Conservation (phyloP, 108 stramenopile species). For the Mayamaea pseudoterrestris region DNA sequence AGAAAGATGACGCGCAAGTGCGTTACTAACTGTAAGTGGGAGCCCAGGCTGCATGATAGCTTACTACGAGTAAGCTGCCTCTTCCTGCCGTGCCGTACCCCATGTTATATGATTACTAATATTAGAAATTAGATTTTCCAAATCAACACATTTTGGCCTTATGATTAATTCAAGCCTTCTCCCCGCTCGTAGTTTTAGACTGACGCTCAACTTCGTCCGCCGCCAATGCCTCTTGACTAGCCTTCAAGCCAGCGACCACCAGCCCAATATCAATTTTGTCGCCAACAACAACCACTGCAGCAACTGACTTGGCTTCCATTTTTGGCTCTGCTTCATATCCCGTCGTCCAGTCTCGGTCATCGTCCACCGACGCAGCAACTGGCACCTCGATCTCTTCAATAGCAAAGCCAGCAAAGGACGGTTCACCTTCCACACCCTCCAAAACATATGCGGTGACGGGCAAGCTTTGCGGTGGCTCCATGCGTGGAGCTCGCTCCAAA, state of each 20-base stretch:
- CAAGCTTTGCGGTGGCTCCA: conserved; percentile 45
- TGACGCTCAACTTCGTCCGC: conserved; percentile 64
- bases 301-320: conserved; percentile 63
- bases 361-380: conserved; percentile 7
- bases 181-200: conserved; percentile 49
- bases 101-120: too few relatives aligned
- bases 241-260: conserved; percentile 69
- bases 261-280: conserved; percentile 35
- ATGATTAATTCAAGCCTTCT: conserved; percentile 14
- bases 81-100: too few relatives aligned
- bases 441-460: conserved; percentile 69
- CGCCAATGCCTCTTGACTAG: conserved; percentile 64
- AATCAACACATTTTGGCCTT: too few relatives aligned
- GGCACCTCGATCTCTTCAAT: conserved; percentile 74
- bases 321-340: conserved; percentile 11
- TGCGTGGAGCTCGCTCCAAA: conserved; percentile 66
- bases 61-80: too few relatives aligned
- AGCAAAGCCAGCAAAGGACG: conserved; percentile 63
- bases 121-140: too few relatives aligned
- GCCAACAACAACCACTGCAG: conserved; percentile 62
- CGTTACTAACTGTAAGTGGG: too few relatives aligned
- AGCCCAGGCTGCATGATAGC: too few relatives aligned
- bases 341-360: conserved; percentile 6
- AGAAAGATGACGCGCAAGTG: too few relatives aligned
- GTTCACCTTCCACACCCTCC: conserved; percentile 30